phyloP scores from a whole-genome alignment of 1,139 yeast species.

The Pneumocystis carinii region DNA sequence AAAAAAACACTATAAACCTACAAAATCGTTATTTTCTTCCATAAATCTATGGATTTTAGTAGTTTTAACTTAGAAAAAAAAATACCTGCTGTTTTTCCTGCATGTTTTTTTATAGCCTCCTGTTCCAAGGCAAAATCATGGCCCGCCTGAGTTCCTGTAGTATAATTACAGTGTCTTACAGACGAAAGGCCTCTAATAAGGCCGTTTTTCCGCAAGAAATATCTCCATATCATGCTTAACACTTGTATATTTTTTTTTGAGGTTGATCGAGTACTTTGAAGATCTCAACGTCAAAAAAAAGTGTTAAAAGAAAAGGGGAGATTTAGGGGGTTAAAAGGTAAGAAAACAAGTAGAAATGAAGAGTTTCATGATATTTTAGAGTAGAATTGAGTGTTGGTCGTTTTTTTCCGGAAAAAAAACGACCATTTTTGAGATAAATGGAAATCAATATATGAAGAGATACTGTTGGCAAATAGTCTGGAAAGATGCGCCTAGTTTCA shows the following conservation, averaged over 20 bases:
- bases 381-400: not conserved
- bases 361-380: not conserved
- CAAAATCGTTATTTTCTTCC: not conserved
- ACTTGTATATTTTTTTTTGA: not conserved
- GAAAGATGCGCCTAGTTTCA: conserved; percentile 11
- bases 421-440: not conserved
- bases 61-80: not conserved
- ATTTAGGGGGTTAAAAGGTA: not conserved
- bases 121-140: not conserved
- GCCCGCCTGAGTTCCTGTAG: not conserved
- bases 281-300: not conserved
- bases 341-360: not conserved
- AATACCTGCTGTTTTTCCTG: not conserved
- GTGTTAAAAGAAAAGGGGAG: not conserved
- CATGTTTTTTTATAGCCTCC: not conserved
- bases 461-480: not conserved
- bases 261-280: too few relatives aligned
- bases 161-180: not conserved
- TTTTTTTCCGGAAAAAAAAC: not conserved
- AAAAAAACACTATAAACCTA: not conserved
- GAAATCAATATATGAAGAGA: not conserved
- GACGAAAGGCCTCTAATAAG: too few relatives aligned
- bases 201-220: not conserved
- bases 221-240: not conserved
- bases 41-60: not conserved